Evolutionary conservation across 129 eudicot genomes (phyloP).

Genomic region (Saposhnikovia divaricata): DNA sequence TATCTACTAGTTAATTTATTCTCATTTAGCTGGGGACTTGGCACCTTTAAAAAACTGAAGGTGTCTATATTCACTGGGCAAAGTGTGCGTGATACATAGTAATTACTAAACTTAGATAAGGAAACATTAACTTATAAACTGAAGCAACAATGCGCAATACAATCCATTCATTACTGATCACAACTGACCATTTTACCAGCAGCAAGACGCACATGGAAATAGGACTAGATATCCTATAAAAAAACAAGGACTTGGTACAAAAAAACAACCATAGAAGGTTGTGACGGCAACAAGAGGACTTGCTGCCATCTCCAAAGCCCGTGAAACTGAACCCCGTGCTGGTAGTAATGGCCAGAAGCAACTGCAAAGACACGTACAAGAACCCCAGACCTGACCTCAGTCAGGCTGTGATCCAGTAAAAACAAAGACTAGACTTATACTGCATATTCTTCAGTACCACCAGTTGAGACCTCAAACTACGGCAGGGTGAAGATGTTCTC

Average conservation of each 20-base stretch:
- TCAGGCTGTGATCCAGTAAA: not conserved
- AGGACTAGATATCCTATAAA: slow-evolving; percentile 40
- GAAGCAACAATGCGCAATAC: not conserved
- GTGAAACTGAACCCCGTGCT: slow-evolving; percentile 34
- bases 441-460: not conserved
- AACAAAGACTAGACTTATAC: slow-evolving; percentile 12
- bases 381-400: slow-evolving; percentile 1
- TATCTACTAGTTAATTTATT: too few species aligned
- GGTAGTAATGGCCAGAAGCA: slow-evolving; percentile 22
- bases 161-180: not conserved
- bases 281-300: slow-evolving; percentile 37
- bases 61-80: not conserved
- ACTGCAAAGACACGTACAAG: slow-evolving; percentile 1
- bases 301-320: slow-evolving; percentile 57
- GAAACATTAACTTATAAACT: not conserved
- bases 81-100: not conserved
- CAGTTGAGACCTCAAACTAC: slow-evolving; percentile 10
- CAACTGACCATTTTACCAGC: slow-evolving; percentile 26
- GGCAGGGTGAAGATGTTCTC: slow-evolving; percentile 28
- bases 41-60: not conserved
- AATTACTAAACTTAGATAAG: not conserved
- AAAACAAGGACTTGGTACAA: slow-evolving; percentile 53
- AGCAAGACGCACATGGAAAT: slow-evolving; percentile 33
- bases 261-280: slow-evolving; percentile 58
- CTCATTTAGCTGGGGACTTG: not conserved